Percentiles rank a stretch among this genome's conserved stretches.
Conservation (phyloP, 2,329 filamentous ascomycete genomes). For the Microthyrium microscopicum region DNA sequence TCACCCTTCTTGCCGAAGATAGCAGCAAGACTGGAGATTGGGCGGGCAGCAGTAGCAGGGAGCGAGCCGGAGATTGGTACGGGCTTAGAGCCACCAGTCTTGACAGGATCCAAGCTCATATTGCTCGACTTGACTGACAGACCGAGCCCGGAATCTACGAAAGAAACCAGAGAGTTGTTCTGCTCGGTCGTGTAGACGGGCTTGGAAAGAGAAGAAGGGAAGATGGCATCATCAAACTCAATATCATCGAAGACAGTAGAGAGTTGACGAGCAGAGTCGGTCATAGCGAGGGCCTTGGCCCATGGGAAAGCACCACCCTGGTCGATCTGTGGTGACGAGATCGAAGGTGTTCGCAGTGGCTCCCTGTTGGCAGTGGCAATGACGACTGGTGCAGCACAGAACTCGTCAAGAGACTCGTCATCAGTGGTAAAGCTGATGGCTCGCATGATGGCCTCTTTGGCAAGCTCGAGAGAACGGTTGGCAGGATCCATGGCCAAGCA, state of each 20-base stretch:
- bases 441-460: slow-evolving; percentile 61
- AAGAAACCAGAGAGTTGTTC: slow-evolving; percentile 59
- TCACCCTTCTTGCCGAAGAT: slow-evolving; percentile 67
- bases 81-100: slow-evolving; percentile 46
- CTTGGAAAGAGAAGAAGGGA: slow-evolving; percentile 58
- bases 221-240: no score
- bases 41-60: slow-evolving; percentile 42
- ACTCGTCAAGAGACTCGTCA: slow-evolving; percentile 82
- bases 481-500: slow-evolving; percentile 82
- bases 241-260: no score
- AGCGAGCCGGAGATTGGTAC: slow-evolving; percentile 68
- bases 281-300: slow-evolving; percentile 76
- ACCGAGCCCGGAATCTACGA: slow-evolving; percentile 67
- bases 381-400: slow-evolving; percentile 65
- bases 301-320: slow-evolving; percentile 74
- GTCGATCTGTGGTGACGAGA: slow-evolving; percentile 72
- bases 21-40: slow-evolving; percentile 54
- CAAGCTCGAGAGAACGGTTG: slow-evolving; percentile 66
- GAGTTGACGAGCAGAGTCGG: slow-evolving; percentile 59
- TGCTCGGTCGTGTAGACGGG: slow-evolving; percentile 63
- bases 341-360: slow-evolving; percentile 84
- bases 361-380: slow-evolving; percentile 76
- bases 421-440: slow-evolving; percentile 85
- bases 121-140: slow-evolving; percentile 62
- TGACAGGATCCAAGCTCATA: slow-evolving; percentile 31